phyloP scores from a whole-genome alignment of 2,329 filamentous ascomycete genomes.

The Neoscytalidium dimidiatum region DNA sequence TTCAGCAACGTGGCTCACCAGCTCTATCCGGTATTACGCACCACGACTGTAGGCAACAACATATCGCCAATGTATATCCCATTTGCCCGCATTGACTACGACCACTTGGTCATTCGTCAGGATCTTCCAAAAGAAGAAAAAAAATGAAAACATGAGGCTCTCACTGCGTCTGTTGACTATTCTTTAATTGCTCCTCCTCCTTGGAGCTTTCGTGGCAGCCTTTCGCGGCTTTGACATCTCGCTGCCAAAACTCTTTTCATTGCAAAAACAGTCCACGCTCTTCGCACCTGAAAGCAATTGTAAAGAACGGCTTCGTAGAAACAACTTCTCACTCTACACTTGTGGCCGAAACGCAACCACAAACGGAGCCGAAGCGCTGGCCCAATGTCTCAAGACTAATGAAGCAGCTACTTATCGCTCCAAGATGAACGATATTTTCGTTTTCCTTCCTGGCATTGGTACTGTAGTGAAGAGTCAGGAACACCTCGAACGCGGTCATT shows the following conservation, averaged over 20 bases:
- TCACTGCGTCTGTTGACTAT: neutral
- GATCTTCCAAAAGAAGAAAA: too few relatives aligned
- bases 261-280: neutral
- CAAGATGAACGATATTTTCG: neutral
- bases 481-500: neutral
- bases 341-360: neutral
- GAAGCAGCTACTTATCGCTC: neutral
- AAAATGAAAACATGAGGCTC: neutral
- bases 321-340: neutral
- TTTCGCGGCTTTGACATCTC: neutral
- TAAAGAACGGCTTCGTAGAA: neutral
- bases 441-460: neutral
- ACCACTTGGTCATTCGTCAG: too few relatives aligned
- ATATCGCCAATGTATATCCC: too few relatives aligned
- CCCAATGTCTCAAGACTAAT: neutral
- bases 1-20: neutral
- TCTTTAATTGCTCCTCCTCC: neutral
- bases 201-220: neutral
- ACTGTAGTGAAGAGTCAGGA: neutral
- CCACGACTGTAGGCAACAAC: neutral
- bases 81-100: too few relatives aligned
- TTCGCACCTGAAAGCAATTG: neutral
- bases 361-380: neutral
- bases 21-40: neutral
- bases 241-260: too few relatives aligned